Percentiles rank a stretch among this genome's conserved stretches.
phyloP scores from a whole-genome alignment of 495 filamentous ascomycete species.

The Gamarada debralockiae region DNA sequence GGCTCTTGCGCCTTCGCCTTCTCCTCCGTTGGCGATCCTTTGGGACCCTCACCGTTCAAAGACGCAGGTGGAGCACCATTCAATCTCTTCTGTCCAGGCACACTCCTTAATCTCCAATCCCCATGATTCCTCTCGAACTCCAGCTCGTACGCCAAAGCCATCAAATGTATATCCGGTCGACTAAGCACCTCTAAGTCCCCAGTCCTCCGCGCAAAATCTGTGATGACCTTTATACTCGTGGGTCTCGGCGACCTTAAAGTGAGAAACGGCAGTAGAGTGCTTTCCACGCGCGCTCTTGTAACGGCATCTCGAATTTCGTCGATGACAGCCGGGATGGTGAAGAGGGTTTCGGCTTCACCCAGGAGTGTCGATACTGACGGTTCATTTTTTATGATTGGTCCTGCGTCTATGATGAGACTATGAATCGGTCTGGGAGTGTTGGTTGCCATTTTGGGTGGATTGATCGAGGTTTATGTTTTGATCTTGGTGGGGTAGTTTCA shows the following conservation, averaged over 20 bases:
- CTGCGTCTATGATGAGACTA: conserved; percentile 84
- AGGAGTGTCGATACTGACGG: conserved; percentile 76
- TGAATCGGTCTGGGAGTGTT: conserved; percentile 63
- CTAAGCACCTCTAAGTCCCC: conserved; percentile 87
- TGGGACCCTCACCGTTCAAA: conserved; percentile 28
- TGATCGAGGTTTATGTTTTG: background rate
- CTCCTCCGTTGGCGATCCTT: conserved; percentile 20
- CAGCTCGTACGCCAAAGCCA: conserved; percentile 89
- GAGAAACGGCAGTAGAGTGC: conserved; percentile 77
- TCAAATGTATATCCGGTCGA: conserved; percentile 78
- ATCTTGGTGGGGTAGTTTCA: background rate
- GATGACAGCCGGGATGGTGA: conserved; percentile 84
- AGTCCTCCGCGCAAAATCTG: conserved; percentile 82
- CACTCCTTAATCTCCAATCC: conserved; percentile 74
- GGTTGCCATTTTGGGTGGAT: conserved; percentile 37
- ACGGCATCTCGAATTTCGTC: conserved; percentile 85
- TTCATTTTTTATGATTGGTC: conserved; percentile 87
- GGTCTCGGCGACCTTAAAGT: conserved; percentile 68
- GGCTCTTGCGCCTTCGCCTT: conserved; percentile 15
- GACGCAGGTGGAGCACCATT: conserved; percentile 64
- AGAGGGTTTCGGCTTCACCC: conserved; percentile 66
- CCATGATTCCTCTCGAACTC: conserved; percentile 81
- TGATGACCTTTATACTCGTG: conserved; percentile 72
- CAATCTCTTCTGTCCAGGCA: conserved; percentile 69
- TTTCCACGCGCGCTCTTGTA: conserved; percentile 75